Percentiles rank a stretch among this genome's conserved stretches.
phyloP scores from a whole-genome alignment of 345 rosid genomes.

The Eucalyptus marginata region DNA sequence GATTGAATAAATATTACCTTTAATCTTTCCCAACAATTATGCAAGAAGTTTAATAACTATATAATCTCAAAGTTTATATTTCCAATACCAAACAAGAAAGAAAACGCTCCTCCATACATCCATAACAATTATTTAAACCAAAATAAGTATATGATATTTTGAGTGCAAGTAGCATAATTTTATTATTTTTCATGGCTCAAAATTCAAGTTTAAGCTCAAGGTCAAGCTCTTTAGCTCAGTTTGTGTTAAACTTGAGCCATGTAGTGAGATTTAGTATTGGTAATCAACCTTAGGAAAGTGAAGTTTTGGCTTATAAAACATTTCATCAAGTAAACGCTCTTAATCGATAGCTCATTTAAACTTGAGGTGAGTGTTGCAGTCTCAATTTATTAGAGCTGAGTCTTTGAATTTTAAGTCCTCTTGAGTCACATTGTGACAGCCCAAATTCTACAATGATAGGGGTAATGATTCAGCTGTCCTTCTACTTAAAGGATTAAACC shows the following conservation, averaged over 20 bases:
- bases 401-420: not conserved
- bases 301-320: not conserved
- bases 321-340: not conserved
- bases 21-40: not conserved
- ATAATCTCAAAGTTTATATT: not conserved
- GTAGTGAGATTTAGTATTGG: not conserved
- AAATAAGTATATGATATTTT: not conserved
- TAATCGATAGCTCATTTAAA: not conserved
- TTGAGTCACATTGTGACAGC: not conserved
- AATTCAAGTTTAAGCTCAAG: not conserved
- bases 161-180: not conserved
- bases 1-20: no score
- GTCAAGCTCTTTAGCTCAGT: not conserved
- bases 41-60: not conserved
- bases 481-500: no score
- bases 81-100: not conserved
- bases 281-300: not conserved
- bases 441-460: no score
- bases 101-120: not conserved
- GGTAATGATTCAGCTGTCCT: rapidly evolving
- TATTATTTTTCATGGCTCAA: not conserved
- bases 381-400: not conserved
- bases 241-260: not conserved
- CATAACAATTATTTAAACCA: not conserved
- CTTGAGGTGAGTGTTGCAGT: not conserved